These are phyloP conservation scores for Pneumocystis carinii DNA, from an alignment of 1,139 yeast genomes.

Conservation along the genomic window DNA sequence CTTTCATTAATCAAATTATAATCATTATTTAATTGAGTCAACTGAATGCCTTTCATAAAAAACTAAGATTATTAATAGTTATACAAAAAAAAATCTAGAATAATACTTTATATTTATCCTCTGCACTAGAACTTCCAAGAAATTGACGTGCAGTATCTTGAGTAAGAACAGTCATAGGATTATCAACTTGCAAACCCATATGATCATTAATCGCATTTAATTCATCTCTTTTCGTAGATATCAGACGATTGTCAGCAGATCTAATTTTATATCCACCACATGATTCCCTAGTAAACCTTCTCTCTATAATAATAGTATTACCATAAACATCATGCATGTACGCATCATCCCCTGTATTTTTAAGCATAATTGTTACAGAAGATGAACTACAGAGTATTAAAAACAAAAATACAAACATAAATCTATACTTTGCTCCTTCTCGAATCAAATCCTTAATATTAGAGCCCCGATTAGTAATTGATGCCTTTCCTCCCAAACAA, in stretches of 20 bases:
- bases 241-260: slow-evolving; percentile 35
- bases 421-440: slow-evolving; percentile 57
- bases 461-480: slow-evolving; percentile 75
- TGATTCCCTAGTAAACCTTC: slow-evolving; percentile 39
- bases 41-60: slow-evolving; percentile 66
- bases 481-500: slow-evolving; percentile 87
- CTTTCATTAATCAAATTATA: slow-evolving; percentile 22
- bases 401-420: slow-evolving; percentile 37
- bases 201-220: slow-evolving; percentile 53
- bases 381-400: slow-evolving; percentile 32
- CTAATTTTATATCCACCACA: slow-evolving; percentile 39
- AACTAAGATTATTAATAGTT: slow-evolving; percentile 20
- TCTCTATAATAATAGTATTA: slow-evolving; percentile 48
- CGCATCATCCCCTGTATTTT: slow-evolving; percentile 43
- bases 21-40: slow-evolving; percentile 34
- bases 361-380: slow-evolving; percentile 16
- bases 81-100: neutral
- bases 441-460: slow-evolving; percentile 56
- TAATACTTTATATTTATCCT: slow-evolving; percentile 40
- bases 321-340: slow-evolving; percentile 56
- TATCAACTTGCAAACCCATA: slow-evolving; percentile 68
- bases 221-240: slow-evolving; percentile 48
- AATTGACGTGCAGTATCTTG: slow-evolving; percentile 93
- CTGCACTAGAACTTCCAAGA: slow-evolving; percentile 57
- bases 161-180: slow-evolving; percentile 83